Base-by-base conservation (phyloP, 805 yeast species). In the Starmera amethionina region DNA sequence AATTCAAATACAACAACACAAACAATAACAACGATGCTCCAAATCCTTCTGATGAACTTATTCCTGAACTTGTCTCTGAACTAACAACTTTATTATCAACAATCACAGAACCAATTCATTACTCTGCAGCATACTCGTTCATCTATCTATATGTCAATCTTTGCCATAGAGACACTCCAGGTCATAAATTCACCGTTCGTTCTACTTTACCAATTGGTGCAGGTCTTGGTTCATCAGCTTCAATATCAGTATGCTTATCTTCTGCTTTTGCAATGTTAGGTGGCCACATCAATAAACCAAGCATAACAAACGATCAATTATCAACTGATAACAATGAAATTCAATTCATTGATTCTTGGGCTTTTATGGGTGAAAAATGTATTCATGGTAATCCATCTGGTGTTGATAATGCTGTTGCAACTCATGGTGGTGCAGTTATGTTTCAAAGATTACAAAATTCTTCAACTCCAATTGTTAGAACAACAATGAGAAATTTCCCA, bases 371-470 rank as follows among this genome's bases (percentile, higher is more conserved):
- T 32, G 98, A 93, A 59, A 82, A 82, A 56, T 87, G 97, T 56
- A 84, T 89, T 49, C 97, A 90, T 56, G 97, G 97, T 2, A 88
- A 84, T 51, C 98, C 98, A 8, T 81, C 94, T 15, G 98, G 98
- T 11, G 87, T 93, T 40, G 98, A 93, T 59, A 93, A 93, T 55
- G 88, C 96, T 0, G 97, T 90, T 37, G 94, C 97, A 2, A 83
- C 96, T 0, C 80, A 79, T 49, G 98, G 98, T 18, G 97, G 97
- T 36, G 97, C 97, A 0, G 95, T 93, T 1, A 68, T 81, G 76
- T 90, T 79, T 62, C 90, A 83, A 62, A 74, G 95, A 43, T 54
- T 51, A 51, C 54, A 63, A 14, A 22, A 22, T 22, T 63, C 65
- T 40, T 72, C 82, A 3, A 51, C 70, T 40, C 83, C 85, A 16